Percentiles rank a stretch among this genome's conserved stretches.
These are phyloP conservation scores for Mortierella sp. DNA, from an alignment of 371 early-diverging fungal species.

Conservation along the genomic window DNA sequence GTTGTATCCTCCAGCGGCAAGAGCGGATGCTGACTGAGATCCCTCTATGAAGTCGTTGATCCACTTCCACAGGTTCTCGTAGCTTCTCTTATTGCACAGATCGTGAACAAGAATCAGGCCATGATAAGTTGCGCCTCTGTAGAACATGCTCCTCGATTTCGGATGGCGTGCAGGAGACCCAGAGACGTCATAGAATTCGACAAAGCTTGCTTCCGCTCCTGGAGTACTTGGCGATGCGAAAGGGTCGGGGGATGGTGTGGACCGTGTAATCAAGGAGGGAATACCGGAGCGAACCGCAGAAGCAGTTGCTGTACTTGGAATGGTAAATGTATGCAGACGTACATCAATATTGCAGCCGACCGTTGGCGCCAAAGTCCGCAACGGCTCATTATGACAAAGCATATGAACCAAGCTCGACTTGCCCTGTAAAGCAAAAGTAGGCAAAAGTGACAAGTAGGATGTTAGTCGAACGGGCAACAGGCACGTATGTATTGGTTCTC, in stretches of 20 bases:
- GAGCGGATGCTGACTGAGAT: neutral
- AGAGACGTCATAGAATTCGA: conserved; percentile 62
- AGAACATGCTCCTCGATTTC: conserved; percentile 57
- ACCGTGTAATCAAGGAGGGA: neutral
- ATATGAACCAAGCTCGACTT: conserved; percentile 61
- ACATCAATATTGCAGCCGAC: conserved; percentile 60
- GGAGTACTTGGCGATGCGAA: conserved; percentile 1
- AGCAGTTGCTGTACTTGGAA: conserved; percentile 26
- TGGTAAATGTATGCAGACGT: conserved; percentile 39
- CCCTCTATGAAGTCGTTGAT: conserved; percentile 52
- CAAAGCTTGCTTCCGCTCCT: conserved; percentile 40
- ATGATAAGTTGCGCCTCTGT: conserved; percentile 50
- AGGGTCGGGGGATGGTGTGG: too few species aligned
- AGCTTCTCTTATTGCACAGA: conserved; percentile 57
- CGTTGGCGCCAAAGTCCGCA: conserved; percentile 45
- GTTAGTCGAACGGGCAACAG: neutral
- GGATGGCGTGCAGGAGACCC: conserved; percentile 56
- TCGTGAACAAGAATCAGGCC: conserved; percentile 64
- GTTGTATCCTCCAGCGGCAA: neutral
- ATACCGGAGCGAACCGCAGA: neutral
- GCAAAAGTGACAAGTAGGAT: neutral
- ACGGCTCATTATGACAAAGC: conserved; percentile 57
- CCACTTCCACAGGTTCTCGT: conserved; percentile 64
- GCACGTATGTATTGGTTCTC: too few species aligned
- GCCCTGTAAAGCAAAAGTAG: conserved; percentile 36